Conservation (phyloP, 108 stramenopile genomes). For the Cyclotella cryptica region DNA sequence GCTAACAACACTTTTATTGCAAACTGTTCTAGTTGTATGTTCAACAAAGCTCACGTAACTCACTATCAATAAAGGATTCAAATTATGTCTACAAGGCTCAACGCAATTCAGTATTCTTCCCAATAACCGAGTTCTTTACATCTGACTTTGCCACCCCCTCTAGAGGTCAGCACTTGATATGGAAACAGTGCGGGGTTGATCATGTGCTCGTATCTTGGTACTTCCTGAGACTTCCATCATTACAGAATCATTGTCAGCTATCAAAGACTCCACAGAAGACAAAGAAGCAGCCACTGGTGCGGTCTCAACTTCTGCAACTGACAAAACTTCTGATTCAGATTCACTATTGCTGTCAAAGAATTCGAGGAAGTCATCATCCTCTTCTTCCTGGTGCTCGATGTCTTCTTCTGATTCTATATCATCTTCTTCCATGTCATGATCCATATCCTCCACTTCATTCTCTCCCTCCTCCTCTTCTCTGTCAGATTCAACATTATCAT, state of each 20-base stretch:
- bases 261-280: neutral
- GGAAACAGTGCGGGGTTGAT: conserved; percentile 56
- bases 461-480: conserved; percentile 30
- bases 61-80: neutral
- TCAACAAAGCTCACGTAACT: too few relatives aligned
- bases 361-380: conserved; percentile 36
- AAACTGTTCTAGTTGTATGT: too few relatives aligned
- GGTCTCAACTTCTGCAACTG: conserved; percentile 19
- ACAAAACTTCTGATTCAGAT: conserved; percentile 28
- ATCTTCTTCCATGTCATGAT: conserved; percentile 45
- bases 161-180: conserved; percentile 57
- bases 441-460: conserved; percentile 34
- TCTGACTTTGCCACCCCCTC: neutral
- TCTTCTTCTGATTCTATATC: conserved; percentile 27
- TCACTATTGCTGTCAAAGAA: conserved; percentile 31
- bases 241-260: conserved; percentile 32
- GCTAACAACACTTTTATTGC: too few relatives aligned
- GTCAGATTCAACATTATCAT: conserved; percentile 44
- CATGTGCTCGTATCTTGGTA: conserved; percentile 20
- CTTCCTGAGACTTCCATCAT: conserved; percentile 48
- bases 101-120: neutral
- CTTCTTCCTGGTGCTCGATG: neutral
- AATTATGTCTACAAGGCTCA: neutral
- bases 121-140: neutral
- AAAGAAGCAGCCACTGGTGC: conserved; percentile 6